Conservation (phyloP, 139 green algal species). For the Penium margaritaceum region DNA sequence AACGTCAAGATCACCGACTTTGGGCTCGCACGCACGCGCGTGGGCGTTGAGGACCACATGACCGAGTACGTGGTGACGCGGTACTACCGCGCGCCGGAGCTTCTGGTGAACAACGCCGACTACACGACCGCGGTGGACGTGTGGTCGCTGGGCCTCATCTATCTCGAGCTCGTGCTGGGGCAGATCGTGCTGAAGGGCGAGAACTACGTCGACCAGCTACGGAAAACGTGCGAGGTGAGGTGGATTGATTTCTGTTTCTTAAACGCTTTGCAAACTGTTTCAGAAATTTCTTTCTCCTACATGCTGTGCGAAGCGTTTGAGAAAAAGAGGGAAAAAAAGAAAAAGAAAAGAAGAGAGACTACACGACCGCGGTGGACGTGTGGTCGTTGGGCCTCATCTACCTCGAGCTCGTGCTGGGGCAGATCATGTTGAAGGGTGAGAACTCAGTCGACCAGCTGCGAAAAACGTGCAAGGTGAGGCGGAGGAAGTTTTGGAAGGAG, state of each 20-base stretch:
- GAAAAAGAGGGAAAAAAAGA: too few relatives aligned
- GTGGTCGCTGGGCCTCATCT: slow-evolving; percentile 56
- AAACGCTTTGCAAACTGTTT: too few relatives aligned
- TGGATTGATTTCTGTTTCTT: too few relatives aligned
- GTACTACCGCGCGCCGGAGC: slow-evolving; percentile 52
- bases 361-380: slow-evolving; percentile 96
- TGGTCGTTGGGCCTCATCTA: slow-evolving; percentile 96
- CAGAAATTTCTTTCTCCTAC: too few relatives aligned
- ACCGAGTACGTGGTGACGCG: slow-evolving; percentile 54
- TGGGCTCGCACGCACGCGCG: slow-evolving; percentile 73
- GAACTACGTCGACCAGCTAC: slow-evolving; percentile 60
- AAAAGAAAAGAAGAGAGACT: slow-evolving; percentile 80
- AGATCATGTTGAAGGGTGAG: slow-evolving; percentile 53
- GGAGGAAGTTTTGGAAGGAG: too few relatives aligned
- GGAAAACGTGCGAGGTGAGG: slow-evolving; percentile 54
- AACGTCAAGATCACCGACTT: slow-evolving; percentile 95
- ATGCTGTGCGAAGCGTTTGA: too few relatives aligned
- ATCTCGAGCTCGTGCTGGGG: slow-evolving; percentile 55
- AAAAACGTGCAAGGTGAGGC: slow-evolving; percentile 28
- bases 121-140: slow-evolving; percentile 55
- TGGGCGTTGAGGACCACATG: slow-evolving; percentile 42
- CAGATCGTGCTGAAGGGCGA: slow-evolving; percentile 55
- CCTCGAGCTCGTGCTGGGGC: slow-evolving; percentile 81
- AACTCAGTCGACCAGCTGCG: slow-evolving; percentile 60
- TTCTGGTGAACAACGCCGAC: slow-evolving; percentile 42